Percentiles rank a stretch among this genome's conserved stretches.
phyloP scores from a whole-genome alignment of 2,329 filamentous ascomycete species.

The Bipolaris zeicola region DNA sequence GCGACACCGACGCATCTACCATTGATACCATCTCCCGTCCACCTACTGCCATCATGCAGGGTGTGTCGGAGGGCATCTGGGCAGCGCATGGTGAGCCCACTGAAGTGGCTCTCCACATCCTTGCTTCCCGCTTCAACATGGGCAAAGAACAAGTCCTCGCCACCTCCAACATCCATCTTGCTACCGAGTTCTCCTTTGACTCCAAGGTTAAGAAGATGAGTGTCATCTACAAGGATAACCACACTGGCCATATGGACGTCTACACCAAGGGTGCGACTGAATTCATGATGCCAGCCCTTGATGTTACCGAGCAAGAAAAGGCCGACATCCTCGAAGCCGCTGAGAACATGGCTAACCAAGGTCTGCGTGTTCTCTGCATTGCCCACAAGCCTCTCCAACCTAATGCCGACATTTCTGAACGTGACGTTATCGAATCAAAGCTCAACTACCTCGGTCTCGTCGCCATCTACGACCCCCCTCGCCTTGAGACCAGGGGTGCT shows the following conservation, averaged over 20 bases:
- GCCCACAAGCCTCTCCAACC: slow-evolving; percentile 42
- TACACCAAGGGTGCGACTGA: slow-evolving; percentile 50
- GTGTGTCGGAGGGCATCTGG: slow-evolving; percentile 32
- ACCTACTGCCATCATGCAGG: slow-evolving; percentile 33
- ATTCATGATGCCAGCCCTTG: slow-evolving; percentile 42
- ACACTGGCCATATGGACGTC: slow-evolving; percentile 37
- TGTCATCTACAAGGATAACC: slow-evolving; percentile 45
- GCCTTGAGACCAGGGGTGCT: slow-evolving; percentile 72
- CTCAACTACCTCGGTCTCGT: slow-evolving; percentile 80
- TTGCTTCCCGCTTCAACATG: slow-evolving; percentile 48
- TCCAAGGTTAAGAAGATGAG: slow-evolving; percentile 51
- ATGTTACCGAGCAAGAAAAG: slow-evolving; percentile 39
- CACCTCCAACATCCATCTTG: slow-evolving; percentile 36
- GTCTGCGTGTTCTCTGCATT: slow-evolving; percentile 47
- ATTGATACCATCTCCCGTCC: slow-evolving; percentile 39
- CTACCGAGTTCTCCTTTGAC: slow-evolving; percentile 49
- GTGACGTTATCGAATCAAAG: slow-evolving; percentile 67
- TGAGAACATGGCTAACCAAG: slow-evolving; percentile 47
- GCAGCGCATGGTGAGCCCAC: slow-evolving; percentile 47
- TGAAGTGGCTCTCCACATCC: slow-evolving; percentile 48
- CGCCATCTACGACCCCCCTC: slow-evolving; percentile 85
- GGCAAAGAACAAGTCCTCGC: slow-evolving; percentile 40
- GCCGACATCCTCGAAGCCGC: slow-evolving; percentile 12
- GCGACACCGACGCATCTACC: slow-evolving; percentile 41
- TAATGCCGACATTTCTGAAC: slow-evolving; percentile 47